Evolutionary conservation across 768 basidiomycete genomes (phyloP), one percentile per base, ranked within the genome.

Genomic region (Daedalea quercina): DNA sequence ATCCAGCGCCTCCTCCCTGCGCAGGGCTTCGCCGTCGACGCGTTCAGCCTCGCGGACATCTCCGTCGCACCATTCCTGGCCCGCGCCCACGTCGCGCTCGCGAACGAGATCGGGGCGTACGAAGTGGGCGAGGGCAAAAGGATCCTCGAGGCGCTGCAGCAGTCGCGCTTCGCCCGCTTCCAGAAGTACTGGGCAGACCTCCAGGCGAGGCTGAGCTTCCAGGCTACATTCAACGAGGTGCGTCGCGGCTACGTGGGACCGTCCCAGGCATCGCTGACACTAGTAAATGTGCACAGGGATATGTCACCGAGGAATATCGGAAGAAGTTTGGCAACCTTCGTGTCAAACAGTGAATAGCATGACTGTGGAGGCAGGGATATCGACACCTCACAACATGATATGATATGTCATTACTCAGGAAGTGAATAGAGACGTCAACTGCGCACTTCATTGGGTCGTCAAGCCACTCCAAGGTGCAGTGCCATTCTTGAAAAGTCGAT

Each of bases 41-140:
- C 64, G 19, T 87, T 75, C 64, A 80, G 76, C 17, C 77, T 79
- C 47, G 85, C 84, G 9, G 86, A 87, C 58, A 76, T 79, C 8
- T 78, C 82, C 0, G 60, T 85, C 19, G 68, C 76, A 0, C 82
- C 86, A 0, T 83, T 85, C 73, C 57, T 85, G 12, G 82, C 74
- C n/a, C 72, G 85, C 12, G 57, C 76, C 31, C 70, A 74, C 28
- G 56, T 79, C 0, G 47, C 62, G 20, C 57, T 80, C 28, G 64
- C 67, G 60, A 75, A 80, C 55, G 80, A 85, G 41, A 33, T 81
- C n/a, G 83, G 84, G 2, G 70, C 64, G 17, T 86, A 68, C 56
- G 69, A 72, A 3, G 64, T 57, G 15, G 83, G 78, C 1, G 70
- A 76, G 34, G 82, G 81, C 0, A 65, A 59, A 33, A 73, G 69